These are phyloP conservation scores for Pachysandra terminalis DNA, from an alignment of 164 flowering plant species.

Conservation along the genomic window DNA sequence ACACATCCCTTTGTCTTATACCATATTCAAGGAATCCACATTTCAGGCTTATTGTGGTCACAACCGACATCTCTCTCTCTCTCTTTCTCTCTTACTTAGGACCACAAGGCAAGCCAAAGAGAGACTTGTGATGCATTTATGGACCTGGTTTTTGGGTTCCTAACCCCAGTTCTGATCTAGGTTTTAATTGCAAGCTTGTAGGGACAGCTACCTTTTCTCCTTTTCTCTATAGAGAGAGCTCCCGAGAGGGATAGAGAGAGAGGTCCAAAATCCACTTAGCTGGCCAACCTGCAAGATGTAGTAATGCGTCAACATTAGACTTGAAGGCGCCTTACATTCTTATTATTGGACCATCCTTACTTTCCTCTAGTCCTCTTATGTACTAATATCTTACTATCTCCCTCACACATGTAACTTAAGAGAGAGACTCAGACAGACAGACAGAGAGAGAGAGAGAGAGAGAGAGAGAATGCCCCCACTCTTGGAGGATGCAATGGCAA, in stretches of 20 bases:
- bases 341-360: neutral
- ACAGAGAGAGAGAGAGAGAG: neutral
- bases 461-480: constrained; percentile 2
- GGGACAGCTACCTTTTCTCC: neutral
- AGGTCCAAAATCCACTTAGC: neutral
- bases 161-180: constrained; percentile 4
- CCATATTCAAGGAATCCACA: too few relatives aligned
- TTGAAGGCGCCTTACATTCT: neutral
- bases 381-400: neutral
- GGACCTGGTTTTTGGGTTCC: neutral
- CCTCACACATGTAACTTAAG: neutral
- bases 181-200: constrained; percentile 8
- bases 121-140: neutral
- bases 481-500: constrained; percentile 14
- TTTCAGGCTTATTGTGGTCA: neutral
- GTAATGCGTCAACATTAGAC: neutral
- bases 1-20: neutral
- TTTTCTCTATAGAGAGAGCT: constrained; percentile 1
- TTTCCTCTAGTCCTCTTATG: too few relatives aligned
- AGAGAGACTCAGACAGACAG: too few relatives aligned
- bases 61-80: neutral
- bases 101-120: neutral
- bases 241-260: neutral
- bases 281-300: neutral
- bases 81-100: neutral